Evolutionary conservation across 495 filamentous ascomycete species (phyloP).

Genomic region (Aspergillus wentii): DNA sequence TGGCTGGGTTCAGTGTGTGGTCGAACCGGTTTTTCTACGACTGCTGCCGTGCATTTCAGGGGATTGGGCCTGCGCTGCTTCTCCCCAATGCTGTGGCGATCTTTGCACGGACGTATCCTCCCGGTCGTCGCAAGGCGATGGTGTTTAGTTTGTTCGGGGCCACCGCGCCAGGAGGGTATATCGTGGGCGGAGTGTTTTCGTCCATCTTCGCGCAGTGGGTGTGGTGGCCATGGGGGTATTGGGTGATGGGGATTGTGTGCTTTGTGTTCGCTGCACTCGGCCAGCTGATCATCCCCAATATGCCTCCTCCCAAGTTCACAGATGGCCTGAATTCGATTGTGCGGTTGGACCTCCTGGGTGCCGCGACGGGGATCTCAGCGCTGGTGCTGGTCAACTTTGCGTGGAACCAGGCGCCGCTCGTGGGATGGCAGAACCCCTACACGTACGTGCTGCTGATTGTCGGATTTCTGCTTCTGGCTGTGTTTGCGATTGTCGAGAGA

Average conservation of each 20-base stretch:
- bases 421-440: slow-evolving; percentile 41
- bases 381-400: slow-evolving; percentile 52
- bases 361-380: slow-evolving; percentile 48
- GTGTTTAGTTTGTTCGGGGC: slow-evolving; percentile 61
- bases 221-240: slow-evolving; percentile 69
- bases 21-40: slow-evolving; percentile 51
- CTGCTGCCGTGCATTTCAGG: slow-evolving; percentile 54
- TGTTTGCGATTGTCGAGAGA: slow-evolving; percentile 39
- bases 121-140: slow-evolving; percentile 56
- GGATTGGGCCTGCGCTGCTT: slow-evolving; percentile 56
- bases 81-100: slow-evolving; percentile 61
- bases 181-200: slow-evolving; percentile 46
- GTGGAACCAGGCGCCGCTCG: slow-evolving; percentile 45
- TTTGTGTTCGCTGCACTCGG: slow-evolving; percentile 32
- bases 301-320: slow-evolving; percentile 16
- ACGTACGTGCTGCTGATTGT: slow-evolving; percentile 42
- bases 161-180: slow-evolving; percentile 50
- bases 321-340: slow-evolving; percentile 20
- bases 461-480: slow-evolving; percentile 30
- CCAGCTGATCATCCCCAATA: slow-evolving; percentile 44
- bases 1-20: slow-evolving; percentile 47
- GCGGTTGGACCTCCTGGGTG: slow-evolving; percentile 48
- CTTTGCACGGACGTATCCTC: slow-evolving; percentile 51
- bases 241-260: slow-evolving; percentile 46
- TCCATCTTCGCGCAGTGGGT: slow-evolving; percentile 45